Percentiles rank a stretch among this genome's conserved stretches.
These are phyloP conservation scores for Brassica balearica DNA, from an alignment of 441 rosid species.

Conservation along the genomic window DNA sequence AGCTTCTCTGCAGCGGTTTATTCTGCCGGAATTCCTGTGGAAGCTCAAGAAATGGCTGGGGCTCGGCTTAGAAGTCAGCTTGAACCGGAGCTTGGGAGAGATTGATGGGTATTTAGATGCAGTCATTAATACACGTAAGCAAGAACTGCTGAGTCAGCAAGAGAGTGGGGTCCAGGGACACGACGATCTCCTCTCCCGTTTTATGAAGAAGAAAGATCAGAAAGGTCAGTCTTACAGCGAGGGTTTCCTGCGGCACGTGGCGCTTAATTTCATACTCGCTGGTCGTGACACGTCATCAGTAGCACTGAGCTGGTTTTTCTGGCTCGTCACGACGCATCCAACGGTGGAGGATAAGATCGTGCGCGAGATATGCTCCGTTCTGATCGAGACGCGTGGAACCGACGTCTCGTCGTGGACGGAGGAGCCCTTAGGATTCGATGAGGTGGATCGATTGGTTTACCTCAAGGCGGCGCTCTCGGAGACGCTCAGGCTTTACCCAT, in stretches of 20 bases:
- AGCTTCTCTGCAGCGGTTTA: slow-evolving; percentile 87
- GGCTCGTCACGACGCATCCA: slow-evolving; percentile 67
- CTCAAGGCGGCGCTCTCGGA: slow-evolving; percentile 85
- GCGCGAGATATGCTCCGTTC: slow-evolving; percentile 61
- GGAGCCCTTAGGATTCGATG: slow-evolving; percentile 78
- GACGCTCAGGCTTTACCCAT: slow-evolving; percentile 60
- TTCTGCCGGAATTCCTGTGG: slow-evolving; percentile 84
- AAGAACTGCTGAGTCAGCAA: slow-evolving; percentile 59
- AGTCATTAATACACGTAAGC: slow-evolving; percentile 69
- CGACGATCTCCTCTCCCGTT: slow-evolving; percentile 83
- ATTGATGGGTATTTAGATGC: slow-evolving; percentile 66
- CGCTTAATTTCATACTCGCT: slow-evolving; percentile 88
- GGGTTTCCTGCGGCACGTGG: slow-evolving; percentile 76
- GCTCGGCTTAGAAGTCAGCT: slow-evolving; percentile 79
- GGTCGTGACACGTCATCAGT: slow-evolving; percentile 40
- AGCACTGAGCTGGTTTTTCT: slow-evolving; percentile 47
- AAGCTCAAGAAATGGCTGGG: slow-evolving; percentile 76
- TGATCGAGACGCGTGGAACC: slow-evolving; percentile 68
- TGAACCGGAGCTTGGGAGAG: slow-evolving; percentile 70
- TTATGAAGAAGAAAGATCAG: slow-evolving; percentile 86
- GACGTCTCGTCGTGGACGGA: slow-evolving; percentile 64
- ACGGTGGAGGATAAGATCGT: slow-evolving; percentile 70
- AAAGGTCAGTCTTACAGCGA: slow-evolving; percentile 79
- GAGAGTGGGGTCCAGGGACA: slow-evolving; percentile 60
- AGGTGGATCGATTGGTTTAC: slow-evolving; percentile 70